These are phyloP conservation scores for Teratosphaeriaceae sp. DNA, from an alignment of 2,329 filamentous ascomycete species.

Conservation along the genomic window DNA sequence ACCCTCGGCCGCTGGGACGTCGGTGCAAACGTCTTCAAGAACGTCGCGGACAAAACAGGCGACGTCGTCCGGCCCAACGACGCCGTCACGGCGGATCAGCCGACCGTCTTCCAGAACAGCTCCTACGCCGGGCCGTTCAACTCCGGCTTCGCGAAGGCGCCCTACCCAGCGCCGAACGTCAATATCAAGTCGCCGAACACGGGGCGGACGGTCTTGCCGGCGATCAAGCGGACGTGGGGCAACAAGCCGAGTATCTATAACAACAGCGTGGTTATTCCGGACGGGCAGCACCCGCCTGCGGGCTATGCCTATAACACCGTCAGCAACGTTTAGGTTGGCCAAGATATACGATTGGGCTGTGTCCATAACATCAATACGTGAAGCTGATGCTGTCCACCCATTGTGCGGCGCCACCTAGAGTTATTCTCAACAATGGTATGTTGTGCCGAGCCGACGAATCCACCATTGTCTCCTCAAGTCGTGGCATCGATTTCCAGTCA, in stretches of 20 bases:
- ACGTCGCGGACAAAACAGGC: conserved; percentile 32
- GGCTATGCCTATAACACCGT: conserved; percentile 19
- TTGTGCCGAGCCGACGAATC: no score
- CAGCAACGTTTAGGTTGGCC: conserved; percentile 1
- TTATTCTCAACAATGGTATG: no score
- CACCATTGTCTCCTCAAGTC: no score
- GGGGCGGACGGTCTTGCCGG: conserved; percentile 25
- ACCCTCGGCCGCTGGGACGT: conserved; percentile 43
- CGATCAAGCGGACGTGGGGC: conserved; percentile 14
- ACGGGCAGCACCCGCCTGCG: conserved; percentile 28
- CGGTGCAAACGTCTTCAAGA: conserved; percentile 39
- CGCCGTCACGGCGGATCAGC: conserved; percentile 20
- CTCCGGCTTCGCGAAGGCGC: conserved; percentile 15
- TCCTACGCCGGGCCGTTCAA: conserved; percentile 31
- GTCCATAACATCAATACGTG: no score
- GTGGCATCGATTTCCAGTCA: no score
- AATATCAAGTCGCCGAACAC: conserved; percentile 20
- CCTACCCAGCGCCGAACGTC: conserved; percentile 26
- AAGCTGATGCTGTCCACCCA: no score
- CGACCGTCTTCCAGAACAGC: conserved; percentile 26
- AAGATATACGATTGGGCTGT: no score
- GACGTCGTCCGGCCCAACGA: conserved; percentile 22
- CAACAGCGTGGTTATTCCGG: conserved; percentile 25
- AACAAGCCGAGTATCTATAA: conserved; percentile 23
- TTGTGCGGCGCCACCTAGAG: no score